Percentiles rank a stretch among this genome's conserved stretches.
Evolutionary conservation across 257 asterid genomes (phyloP).

Genomic region (Nicotiana knightiana): DNA sequence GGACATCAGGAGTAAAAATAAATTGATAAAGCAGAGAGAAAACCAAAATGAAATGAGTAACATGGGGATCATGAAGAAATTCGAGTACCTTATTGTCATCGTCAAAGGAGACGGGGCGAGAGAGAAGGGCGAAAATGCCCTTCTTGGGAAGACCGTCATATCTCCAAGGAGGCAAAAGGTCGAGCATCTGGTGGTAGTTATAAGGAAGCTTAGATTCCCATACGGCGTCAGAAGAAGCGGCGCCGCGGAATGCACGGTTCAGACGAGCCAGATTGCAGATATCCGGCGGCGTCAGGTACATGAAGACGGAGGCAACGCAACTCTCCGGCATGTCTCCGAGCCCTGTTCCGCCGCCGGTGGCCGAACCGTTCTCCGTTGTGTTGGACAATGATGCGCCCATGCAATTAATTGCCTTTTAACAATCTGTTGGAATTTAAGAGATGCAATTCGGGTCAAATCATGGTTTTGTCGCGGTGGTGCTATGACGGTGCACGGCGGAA

Average conservation of each 20-base stretch:
- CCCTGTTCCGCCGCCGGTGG: constrained; percentile 49
- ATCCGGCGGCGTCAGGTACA: constrained; percentile 87
- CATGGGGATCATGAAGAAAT: not conserved
- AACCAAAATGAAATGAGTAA: not conserved
- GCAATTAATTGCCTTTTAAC: not conserved
- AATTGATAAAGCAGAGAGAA: too few species aligned
- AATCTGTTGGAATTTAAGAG: not conserved
- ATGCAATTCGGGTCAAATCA: constrained; percentile 8
- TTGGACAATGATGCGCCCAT: constrained; percentile 93
- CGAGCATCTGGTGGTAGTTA: constrained; percentile 61
- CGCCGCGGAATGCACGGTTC: constrained; percentile 93
- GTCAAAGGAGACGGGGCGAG: constrained; percentile 66
- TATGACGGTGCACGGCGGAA: not conserved
- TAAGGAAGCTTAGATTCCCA: constrained; percentile 94
- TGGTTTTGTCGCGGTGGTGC: constrained; percentile 1
- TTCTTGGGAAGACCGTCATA: constrained; percentile 42
- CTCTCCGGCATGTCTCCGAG: constrained; percentile 97
- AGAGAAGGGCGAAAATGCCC: constrained; percentile 71
- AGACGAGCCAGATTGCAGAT: constrained; percentile 94
- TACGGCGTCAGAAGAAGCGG: constrained; percentile 94
- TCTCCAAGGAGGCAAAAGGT: constrained; percentile 45
- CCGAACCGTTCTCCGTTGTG: constrained; percentile 61
- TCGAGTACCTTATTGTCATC: constrained; percentile 56
- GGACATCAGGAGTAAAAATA: too few species aligned
- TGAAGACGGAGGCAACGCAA: constrained; percentile 84